These are phyloP conservation scores for Trypanosoma avium DNA, from an alignment of 208 protist genomes.

Conservation along the genomic window DNA sequence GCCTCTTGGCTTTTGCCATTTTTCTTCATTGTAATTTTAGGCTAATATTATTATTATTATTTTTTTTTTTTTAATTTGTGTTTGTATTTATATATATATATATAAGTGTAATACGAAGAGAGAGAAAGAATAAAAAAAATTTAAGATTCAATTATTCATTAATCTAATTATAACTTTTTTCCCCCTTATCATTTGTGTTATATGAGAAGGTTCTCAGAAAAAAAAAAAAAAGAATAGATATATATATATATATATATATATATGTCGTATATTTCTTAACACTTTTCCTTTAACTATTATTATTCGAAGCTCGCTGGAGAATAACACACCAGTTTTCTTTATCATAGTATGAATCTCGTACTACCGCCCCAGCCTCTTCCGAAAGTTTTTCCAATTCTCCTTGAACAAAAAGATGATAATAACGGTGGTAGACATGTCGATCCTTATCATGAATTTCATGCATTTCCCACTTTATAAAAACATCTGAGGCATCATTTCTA, in stretches of 20 bases:
- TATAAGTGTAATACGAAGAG: no score
- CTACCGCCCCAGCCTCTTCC: slow-evolving; percentile 29
- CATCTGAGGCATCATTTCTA: slow-evolving; percentile 51
- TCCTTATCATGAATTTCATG: slow-evolving; percentile 46
- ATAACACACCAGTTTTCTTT: slow-evolving; percentile 89
- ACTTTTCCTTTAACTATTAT: no score
- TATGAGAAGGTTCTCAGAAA: no score
- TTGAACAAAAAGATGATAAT: slow-evolving; percentile 83
- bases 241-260: slow-evolving; percentile 12
- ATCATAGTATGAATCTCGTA: slow-evolving; percentile 77
- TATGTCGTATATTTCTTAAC: no score
- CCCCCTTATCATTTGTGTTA: no score
- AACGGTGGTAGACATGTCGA: slow-evolving; percentile 61
- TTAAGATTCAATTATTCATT: no score
- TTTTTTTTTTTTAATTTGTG: no score
- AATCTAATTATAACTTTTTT: no score
- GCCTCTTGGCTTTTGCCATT: not conserved
- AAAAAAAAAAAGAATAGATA: no score
- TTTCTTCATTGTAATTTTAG: slow-evolving; percentile 5
- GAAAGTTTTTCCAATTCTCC: slow-evolving; percentile 75
- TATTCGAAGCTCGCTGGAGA: slow-evolving; percentile 30
- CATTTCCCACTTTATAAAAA: slow-evolving; percentile 66
- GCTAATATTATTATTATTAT: no score
- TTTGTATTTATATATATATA: no score
- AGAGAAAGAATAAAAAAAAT: no score